Conservation (phyloP, 768 basidiomycete genomes). For the Fibroporia radiculosa region DNA sequence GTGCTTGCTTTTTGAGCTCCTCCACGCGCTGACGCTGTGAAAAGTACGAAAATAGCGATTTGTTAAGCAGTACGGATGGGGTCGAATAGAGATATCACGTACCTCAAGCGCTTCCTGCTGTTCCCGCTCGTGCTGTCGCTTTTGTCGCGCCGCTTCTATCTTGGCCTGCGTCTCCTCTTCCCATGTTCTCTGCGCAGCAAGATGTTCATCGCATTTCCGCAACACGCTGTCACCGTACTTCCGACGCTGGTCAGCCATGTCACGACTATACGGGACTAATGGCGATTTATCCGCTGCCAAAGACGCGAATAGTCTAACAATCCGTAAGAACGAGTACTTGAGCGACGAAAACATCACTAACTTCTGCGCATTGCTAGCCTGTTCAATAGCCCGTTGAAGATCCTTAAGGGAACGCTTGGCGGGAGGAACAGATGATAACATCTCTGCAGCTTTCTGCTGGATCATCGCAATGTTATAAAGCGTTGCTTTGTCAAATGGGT, state of each 20-base stretch:
- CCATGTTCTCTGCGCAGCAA: slow-evolving; percentile 59
- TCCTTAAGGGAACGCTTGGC: slow-evolving; percentile 78
- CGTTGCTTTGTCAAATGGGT: slow-evolving; percentile 84
- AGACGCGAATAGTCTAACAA: slow-evolving; percentile 68
- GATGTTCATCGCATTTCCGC: slow-evolving; percentile 73
- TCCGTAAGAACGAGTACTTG: not conserved
- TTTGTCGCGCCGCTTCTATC: slow-evolving; percentile 68
- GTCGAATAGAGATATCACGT: too few relatives aligned
- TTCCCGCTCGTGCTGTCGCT: slow-evolving; percentile 73
- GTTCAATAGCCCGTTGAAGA: slow-evolving; percentile 67
- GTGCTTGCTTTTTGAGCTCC: slow-evolving; percentile 59
- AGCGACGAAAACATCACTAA: slow-evolving; percentile 26
- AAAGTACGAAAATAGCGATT: not conserved
- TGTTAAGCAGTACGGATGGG: not conserved
- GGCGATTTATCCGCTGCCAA: slow-evolving; percentile 67
- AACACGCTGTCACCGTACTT: slow-evolving; percentile 88
- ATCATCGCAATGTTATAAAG: slow-evolving; percentile 98
- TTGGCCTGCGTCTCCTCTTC: slow-evolving; percentile 67
- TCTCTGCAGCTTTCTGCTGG: slow-evolving; percentile 90
- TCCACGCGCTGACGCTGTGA: slow-evolving; percentile 53
- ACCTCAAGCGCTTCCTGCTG: slow-evolving; percentile 63
- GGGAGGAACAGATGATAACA: slow-evolving; percentile 67
- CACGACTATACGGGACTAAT: slow-evolving; percentile 73
- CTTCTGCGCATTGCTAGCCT: slow-evolving; percentile 85
- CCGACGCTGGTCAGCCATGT: slow-evolving; percentile 82